Conservation (phyloP, 805 yeast species). For the Lipomyces sp. region DNA sequence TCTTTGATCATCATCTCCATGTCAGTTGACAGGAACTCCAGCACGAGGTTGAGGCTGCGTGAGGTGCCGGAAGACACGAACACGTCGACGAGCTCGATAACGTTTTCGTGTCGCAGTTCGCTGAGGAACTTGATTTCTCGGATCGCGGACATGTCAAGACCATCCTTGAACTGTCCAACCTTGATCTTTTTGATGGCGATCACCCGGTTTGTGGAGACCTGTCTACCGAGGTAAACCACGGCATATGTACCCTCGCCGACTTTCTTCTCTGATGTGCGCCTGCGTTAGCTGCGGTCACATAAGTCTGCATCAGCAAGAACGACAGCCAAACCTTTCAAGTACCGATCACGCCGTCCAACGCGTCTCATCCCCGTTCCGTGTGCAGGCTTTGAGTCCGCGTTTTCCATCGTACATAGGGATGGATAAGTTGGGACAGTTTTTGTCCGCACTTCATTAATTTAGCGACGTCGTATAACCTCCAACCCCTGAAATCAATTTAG, state of each 20-base stretch:
- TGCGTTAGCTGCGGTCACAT: not conserved
- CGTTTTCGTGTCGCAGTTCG: constrained; percentile 72
- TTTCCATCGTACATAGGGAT: too few species aligned
- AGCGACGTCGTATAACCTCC: too few species aligned
- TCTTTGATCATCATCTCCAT: constrained; percentile 86
- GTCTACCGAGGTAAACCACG: constrained; percentile 59
- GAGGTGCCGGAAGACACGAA: constrained; percentile 48
- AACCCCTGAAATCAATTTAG: too few species aligned
- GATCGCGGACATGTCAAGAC: constrained; percentile 96
- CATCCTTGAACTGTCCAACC: constrained; percentile 90
- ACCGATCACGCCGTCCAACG: constrained; percentile 15
- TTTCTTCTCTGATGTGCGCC: constrained; percentile 69
- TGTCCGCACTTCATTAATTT: too few species aligned
- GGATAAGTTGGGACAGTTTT: too few species aligned
- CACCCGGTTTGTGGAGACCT: constrained; percentile 47
- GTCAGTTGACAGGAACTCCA: constrained; percentile 91
- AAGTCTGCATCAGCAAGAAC: too few species aligned
- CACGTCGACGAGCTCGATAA: constrained; percentile 86
- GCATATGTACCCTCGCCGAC: constrained; percentile 99
- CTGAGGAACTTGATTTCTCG: constrained; percentile 86
- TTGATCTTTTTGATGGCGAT: constrained; percentile 96
- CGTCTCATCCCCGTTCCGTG: too few species aligned
- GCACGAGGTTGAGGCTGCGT: constrained; percentile 70
- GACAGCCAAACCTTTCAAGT: constrained; percentile 8
- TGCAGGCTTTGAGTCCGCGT: too few species aligned